Conservation (phyloP, 2,329 filamentous ascomycete species). For the Ophiostoma sp. region DNA sequence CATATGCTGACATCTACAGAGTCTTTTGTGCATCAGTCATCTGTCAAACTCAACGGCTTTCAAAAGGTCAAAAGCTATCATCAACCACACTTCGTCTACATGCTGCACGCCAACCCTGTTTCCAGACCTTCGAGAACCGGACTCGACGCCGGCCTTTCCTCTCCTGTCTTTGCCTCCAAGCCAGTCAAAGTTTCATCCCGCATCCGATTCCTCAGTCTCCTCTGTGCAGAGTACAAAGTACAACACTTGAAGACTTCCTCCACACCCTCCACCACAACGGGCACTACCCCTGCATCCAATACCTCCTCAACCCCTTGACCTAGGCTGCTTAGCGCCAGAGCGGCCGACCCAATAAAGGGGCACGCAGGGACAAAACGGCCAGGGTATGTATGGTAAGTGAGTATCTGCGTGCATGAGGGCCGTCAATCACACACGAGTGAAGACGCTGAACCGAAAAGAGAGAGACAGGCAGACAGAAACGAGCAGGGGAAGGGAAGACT, state of each 20-base stretch:
- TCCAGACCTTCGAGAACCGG: constrained; percentile 11
- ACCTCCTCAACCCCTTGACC: constrained; percentile 23
- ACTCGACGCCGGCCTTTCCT: not conserved
- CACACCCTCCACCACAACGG: constrained; percentile 16
- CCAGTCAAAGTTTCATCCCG: constrained; percentile 3
- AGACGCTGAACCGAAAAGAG: not conserved
- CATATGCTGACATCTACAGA: constrained; percentile 1
- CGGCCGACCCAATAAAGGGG: constrained; percentile 24
- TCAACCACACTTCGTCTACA: not conserved
- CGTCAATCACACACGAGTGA: constrained; percentile 1
- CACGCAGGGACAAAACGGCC: constrained; percentile 18
- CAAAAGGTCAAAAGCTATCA: not conserved
- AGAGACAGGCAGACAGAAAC: not conserved
- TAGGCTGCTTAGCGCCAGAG: constrained; percentile 22
- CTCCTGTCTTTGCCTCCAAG: constrained; percentile 7
- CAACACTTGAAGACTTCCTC: not conserved
- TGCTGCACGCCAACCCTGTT: not conserved
- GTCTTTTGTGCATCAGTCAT: not conserved
- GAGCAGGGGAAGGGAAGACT: not conserved
- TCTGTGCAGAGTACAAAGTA: not conserved
- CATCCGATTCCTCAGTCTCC: constrained; percentile 1
- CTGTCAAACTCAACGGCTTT: constrained; percentile 6
- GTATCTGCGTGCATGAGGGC: not conserved
- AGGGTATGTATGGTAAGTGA: not conserved
- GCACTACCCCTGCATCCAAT: constrained; percentile 25